These are phyloP conservation scores for Debaryomyces subglobosus DNA, from an alignment of 1,139 yeast species.

Conservation along the genomic window DNA sequence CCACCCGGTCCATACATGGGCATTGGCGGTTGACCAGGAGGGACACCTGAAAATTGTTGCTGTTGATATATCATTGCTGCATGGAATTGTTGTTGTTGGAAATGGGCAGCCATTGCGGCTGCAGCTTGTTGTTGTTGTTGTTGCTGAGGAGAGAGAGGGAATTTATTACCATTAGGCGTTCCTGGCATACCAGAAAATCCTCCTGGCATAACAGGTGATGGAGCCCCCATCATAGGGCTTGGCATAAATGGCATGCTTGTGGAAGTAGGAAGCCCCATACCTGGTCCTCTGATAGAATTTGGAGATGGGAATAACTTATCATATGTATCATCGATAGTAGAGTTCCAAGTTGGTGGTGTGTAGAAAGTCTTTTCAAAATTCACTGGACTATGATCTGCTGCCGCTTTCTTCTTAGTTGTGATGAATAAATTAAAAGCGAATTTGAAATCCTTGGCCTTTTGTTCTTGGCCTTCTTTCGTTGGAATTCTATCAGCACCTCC, in stretches of 20 bases:
- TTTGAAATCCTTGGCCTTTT: constrained; percentile 41
- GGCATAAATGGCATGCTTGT: constrained; percentile 32
- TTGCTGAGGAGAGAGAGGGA: constrained; percentile 30
- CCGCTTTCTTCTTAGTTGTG: constrained; percentile 39
- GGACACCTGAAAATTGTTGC: constrained; percentile 28
- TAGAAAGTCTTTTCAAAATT: constrained; percentile 62
- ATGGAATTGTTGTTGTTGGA: constrained; percentile 42
- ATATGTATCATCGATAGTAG: constrained; percentile 58
- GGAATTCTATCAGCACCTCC: constrained; percentile 54
- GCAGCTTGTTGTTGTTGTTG: constrained; percentile 29
- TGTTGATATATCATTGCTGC: constrained; percentile 46
- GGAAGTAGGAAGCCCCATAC: constrained; percentile 23
- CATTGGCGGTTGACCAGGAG: constrained; percentile 41
- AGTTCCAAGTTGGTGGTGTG: constrained; percentile 82
- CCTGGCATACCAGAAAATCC: constrained; percentile 18
- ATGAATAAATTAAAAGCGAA: constrained; percentile 61
- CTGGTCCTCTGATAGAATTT: constrained; percentile 16
- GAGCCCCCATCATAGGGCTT: constrained; percentile 35
- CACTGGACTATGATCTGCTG: constrained; percentile 32
- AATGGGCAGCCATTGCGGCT: constrained; percentile 39
- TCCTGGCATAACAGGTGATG: constrained; percentile 16
- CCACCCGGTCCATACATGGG: constrained; percentile 36
- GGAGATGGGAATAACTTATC: constrained; percentile 45
- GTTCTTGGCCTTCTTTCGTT: constrained; percentile 41
- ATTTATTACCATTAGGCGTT: constrained; percentile 21